Percentiles rank a stretch among this genome's conserved stretches.
Conservation (phyloP, 306 rosid genomes). For the Ormosia semicastrata region DNA sequence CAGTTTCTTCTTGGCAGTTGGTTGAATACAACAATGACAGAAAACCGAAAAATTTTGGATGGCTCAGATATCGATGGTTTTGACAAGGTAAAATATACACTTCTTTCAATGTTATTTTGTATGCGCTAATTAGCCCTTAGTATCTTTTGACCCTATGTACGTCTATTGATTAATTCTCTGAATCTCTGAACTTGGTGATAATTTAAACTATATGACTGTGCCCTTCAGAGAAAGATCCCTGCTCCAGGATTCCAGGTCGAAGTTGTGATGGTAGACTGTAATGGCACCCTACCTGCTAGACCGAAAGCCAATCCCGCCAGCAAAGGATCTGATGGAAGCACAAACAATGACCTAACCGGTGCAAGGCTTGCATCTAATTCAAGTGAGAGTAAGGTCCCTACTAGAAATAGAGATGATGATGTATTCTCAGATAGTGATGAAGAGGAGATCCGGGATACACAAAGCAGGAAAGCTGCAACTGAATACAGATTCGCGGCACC, state of each 20-base stretch:
- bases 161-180: background rate
- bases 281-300: constrained; percentile 49
- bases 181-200: background rate
- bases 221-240: constrained; percentile 80
- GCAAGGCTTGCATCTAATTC: constrained; percentile 36
- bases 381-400: constrained; percentile 35
- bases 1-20: constrained; percentile 56
- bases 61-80: constrained; percentile 82
- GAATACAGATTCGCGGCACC: constrained; percentile 26
- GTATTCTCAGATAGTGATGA: constrained; percentile 91
- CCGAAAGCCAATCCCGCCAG: constrained; percentile 43
- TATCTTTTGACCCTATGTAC: background rate
- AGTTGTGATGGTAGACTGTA: constrained; percentile 77
- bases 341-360: constrained; percentile 21
- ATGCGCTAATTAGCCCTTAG: background rate
- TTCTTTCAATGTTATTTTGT: background rate
- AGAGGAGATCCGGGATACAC: constrained; percentile 46
- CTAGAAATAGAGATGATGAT: constrained; percentile 59
- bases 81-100: constrained; percentile 61
- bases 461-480: constrained; percentile 30
- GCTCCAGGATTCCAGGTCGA: constrained; percentile 86
- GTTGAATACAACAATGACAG: constrained; percentile 79
- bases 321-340: constrained; percentile 49
- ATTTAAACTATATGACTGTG: constrained; percentile 23
- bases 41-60: constrained; percentile 56